Base-by-base conservation (phyloP, 2,329 filamentous ascomycete species). In the Sarocladium oryzae region DNA sequence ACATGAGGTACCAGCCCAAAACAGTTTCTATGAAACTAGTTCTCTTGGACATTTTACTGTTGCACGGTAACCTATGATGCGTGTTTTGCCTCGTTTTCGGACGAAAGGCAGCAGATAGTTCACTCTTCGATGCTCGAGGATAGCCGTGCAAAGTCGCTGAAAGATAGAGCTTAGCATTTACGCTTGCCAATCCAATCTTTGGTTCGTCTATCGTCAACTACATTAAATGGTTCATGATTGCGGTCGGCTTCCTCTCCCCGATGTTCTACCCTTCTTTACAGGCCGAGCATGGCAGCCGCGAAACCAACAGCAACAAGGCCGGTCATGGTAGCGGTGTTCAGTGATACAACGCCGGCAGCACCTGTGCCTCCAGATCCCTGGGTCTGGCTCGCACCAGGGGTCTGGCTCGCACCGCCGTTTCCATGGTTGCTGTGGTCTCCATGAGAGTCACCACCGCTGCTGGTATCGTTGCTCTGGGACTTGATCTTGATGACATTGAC, bases 401-500 rank as follows among this genome's bases (percentile, higher is more conserved):
- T 23, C 15, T 40, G 35, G 51, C 52, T 52, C 15, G 21, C 51
- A 30, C 20, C 32, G 13, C 52, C 26, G 2, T 43, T 45, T 10
- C 40, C 24, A 15, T 51, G 56, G 18, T 56, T 53, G 13, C 52
- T 55, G 37, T 52, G 48, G 37, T 43, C 53, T 11, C 16, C 11
- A 4, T 48, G 20, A 45, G 40, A 45, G 32, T 35, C 54, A 9
- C n/a, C n/a, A n/a, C 54, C 54, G 7, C 53, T 54, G 38, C 52
- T 53, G n/a, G 56, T 56, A 4, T 59, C 52, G 10, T 52, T 55
- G 10, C 50, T 56, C 54, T 66, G 61, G 52, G 64, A 60, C 56
- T 60, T 60, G 55, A 74, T 57, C 10, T 52, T 51, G 37, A 53
- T 54, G 26, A 64, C 59, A 20, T 69, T 70, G 40, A 88, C 69